A percentile compares a stretch with the other conserved stretches of the same genome.
Evolutionary conservation across 2,329 filamentous ascomycete species (phyloP).

Genomic region (Drechslera avenae): DNA sequence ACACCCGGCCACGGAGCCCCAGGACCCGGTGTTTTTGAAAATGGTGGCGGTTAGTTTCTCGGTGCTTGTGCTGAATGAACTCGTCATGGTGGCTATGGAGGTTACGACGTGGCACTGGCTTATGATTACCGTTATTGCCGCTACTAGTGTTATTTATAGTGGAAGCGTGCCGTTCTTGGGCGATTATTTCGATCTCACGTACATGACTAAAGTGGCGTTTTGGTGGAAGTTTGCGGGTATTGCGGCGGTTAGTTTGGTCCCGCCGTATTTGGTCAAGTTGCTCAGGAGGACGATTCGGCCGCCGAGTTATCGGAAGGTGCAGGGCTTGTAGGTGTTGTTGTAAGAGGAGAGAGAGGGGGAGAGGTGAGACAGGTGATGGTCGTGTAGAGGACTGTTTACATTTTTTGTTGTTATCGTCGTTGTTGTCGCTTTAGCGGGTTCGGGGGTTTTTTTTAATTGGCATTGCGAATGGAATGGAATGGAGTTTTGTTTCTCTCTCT

Average conservation of each 20-base stretch:
- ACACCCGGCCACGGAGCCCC: background rate
- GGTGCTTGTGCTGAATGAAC: conserved; percentile 88
- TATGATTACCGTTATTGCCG: conserved; percentile 84
- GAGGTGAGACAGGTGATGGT: too few species aligned
- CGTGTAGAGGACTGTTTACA: too few species aligned
- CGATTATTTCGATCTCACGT: conserved; percentile 85
- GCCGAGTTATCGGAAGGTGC: conserved; percentile 93
- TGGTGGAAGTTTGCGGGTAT: conserved; percentile 87
- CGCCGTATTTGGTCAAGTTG: conserved; percentile 85
- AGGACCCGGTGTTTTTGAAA: conserved; percentile 39
- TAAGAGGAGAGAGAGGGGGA: too few species aligned
- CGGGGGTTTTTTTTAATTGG: too few species aligned
- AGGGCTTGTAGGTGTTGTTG: conserved; percentile 68
- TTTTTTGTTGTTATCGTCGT: too few species aligned
- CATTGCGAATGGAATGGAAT: too few species aligned
- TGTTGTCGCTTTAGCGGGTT: too few species aligned
- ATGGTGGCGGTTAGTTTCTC: conserved; percentile 95
- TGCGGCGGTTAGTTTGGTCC: conserved; percentile 77
- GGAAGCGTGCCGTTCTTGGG: conserved; percentile 85
- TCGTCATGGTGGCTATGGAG: conserved; percentile 95
- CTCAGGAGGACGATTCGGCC: conserved; percentile 85
- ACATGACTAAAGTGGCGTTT: conserved; percentile 79
- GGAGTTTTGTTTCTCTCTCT: too few species aligned
- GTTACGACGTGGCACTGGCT: conserved; percentile 96
- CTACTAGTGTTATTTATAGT: conserved; percentile 80